Conservation (phyloP, 2,329 filamentous ascomycete genomes). For the Fusarium acutatum region DNA sequence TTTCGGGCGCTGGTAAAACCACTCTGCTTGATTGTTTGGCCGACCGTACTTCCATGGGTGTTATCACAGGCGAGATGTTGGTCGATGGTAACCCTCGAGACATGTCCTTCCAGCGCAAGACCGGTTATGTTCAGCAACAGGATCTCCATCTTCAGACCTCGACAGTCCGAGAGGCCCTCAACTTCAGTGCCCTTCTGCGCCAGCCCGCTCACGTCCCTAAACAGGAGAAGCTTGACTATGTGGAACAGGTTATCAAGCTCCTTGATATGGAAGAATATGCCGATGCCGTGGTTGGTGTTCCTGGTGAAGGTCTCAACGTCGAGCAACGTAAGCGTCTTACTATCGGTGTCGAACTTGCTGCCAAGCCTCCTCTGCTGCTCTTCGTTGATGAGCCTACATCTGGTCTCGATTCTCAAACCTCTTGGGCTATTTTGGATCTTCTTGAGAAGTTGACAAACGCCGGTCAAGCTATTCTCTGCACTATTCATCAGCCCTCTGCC, state of each 20-base stretch:
- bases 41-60: constrained; percentile 86
- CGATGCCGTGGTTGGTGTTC: constrained; percentile 89
- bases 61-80: constrained; percentile 85
- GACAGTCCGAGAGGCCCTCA: constrained; percentile 87
- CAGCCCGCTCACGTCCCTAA: constrained; percentile 79
- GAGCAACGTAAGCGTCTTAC: constrained; percentile 81
- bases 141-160: constrained; percentile 87
- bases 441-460: constrained; percentile 89
- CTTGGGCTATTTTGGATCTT: constrained; percentile 89
- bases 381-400: constrained; percentile 97
- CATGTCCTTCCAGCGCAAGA: constrained; percentile 88
- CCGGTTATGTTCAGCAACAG: constrained; percentile 91
- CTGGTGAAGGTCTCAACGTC: constrained; percentile 83
- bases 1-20: constrained; percentile 93
- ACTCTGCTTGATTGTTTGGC: constrained; percentile 88
- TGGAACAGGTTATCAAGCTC: constrained; percentile 89
- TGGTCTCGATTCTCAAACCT: constrained; percentile 91
- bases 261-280: constrained; percentile 91
- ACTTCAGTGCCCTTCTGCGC: constrained; percentile 85
- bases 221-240: constrained; percentile 84
- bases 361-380: constrained; percentile 86
- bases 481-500: constrained; percentile 95
- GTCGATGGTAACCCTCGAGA: constrained; percentile 74
- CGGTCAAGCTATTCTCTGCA: constrained; percentile 94
- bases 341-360: constrained; percentile 94